Base-by-base conservation (phyloP, 2,329 filamentous ascomycete genomes). In the Penicillium decumbens region DNA sequence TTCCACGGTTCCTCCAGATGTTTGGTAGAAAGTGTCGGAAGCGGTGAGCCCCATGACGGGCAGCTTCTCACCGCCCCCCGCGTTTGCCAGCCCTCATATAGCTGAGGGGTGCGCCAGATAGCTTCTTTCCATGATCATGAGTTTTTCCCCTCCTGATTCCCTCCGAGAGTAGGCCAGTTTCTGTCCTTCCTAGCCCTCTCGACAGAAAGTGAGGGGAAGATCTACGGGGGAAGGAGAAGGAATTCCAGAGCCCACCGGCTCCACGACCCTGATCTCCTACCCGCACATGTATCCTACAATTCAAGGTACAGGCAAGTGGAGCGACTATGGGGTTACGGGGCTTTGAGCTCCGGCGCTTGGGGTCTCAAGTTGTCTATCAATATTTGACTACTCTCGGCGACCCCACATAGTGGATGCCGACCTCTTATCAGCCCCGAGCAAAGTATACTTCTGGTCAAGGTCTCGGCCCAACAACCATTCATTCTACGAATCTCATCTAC, bases 251-350 rank as follows among this genome's bases (percentile, higher is more conserved):
- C 38, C 10, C 43, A 41, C 41, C 15, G 15, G 15, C 15, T 18
- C 15, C 20, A 39, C 33, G 15, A 29, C 15, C 25, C 41, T 51
- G 48, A 56, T 56, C 53, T 56, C 29, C 47, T 47, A 50, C 50
- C 51, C 51, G 45, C 43, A 49, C 47, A 54, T 40, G 45, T 45
- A 55, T 40, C 15, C 32, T 18, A 4, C 7, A 10, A 20, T 20
- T 7, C 28, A 29, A 29, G 28, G 28, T 29, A 25, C 41, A 20
- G 23, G 42, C 20, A 40, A 15, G 38, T 45, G 40, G 40, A 44
- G 33, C 24, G 41, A 35, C 15, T 8, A n/a, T 10, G 15, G 15
- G 15, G 15, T 9, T 9, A 6, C 20, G 3, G 18, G 15, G 8
- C 12, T 10, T 37, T 29, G 10, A 29, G 12, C 4, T 29, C 28